Percentiles rank a stretch among this genome's conserved stretches.
These are phyloP conservation scores for Paramecium octaurelia DNA, from an alignment of 73 alveolate species.

Conservation along the genomic window DNA sequence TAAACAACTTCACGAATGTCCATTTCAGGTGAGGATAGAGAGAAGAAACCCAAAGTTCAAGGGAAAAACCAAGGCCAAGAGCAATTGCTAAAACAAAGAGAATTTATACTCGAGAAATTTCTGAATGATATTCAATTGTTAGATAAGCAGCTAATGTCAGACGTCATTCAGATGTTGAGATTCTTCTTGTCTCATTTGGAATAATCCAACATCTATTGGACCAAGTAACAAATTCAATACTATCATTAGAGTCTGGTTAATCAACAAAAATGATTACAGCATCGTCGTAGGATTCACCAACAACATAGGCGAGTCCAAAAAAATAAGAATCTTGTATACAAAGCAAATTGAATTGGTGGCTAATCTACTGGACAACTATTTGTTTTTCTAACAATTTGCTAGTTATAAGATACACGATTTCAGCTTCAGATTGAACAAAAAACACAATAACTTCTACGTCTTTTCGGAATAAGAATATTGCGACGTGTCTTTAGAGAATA, in stretches of 20 bases:
- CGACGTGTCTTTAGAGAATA: neutral
- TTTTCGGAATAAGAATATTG: conserved; percentile 49
- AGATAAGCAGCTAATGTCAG: neutral
- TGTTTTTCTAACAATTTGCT: neutral
- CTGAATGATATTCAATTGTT: neutral
- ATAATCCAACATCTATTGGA: conserved; percentile 18
- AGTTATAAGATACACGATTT: conserved; percentile 10
- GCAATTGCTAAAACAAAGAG: neutral
- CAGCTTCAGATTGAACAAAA: neutral
- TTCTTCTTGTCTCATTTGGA: conserved; percentile 32
- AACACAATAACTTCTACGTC: neutral
- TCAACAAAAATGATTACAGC: conserved; percentile 17
- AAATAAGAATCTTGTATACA: conserved; percentile 9
- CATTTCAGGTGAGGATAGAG: neutral
- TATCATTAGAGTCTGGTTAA: conserved; percentile 32
- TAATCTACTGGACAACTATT: conserved; percentile 17
- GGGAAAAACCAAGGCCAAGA: conserved; percentile 3
- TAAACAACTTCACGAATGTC: neutral
- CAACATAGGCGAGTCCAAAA: conserved; percentile 7
- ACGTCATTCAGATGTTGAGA: neutral
- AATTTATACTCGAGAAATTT: conserved; percentile 18
- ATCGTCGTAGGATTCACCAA: neutral
- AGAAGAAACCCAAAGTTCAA: neutral
- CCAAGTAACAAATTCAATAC: neutral
- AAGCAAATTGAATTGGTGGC: neutral